Conservation (phyloP, 2,329 filamentous ascomycete species). For the Monosporascus sp. region DNA sequence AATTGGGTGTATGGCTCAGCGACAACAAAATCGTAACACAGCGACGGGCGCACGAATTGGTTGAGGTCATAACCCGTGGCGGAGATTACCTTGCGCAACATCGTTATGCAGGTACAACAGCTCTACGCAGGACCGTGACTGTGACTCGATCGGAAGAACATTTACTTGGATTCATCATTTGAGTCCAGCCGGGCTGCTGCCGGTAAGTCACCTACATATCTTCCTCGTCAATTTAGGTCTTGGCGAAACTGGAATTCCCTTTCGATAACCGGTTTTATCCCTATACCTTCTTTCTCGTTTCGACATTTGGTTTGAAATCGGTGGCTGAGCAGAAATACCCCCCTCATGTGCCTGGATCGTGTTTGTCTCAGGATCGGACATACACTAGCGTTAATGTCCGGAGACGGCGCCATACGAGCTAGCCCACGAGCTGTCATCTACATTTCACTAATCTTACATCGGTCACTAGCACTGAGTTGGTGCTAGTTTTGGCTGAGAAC, state of each 20-base stretch:
- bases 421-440: neutral
- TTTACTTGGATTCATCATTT: neutral
- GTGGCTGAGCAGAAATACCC: no score
- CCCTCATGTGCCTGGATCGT: no score
- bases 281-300: no score
- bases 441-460: neutral
- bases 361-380: no score
- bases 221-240: neutral
- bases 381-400: no score
- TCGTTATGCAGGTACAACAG: neutral
- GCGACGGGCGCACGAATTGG: neutral
- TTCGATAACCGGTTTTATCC: no score
- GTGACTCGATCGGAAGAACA: neutral
- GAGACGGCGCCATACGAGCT: no score
- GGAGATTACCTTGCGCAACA: neutral
- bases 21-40: neutral
- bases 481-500: neutral
- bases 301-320: no score
- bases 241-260: no score
- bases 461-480: neutral
- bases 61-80: neutral
- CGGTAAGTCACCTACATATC: neutral
- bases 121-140: neutral
- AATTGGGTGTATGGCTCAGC: neutral
- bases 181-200: neutral